Conservation (phyloP, 495 filamentous ascomycete genomes). For the Pseudoneurospora amorphoporcata region DNA sequence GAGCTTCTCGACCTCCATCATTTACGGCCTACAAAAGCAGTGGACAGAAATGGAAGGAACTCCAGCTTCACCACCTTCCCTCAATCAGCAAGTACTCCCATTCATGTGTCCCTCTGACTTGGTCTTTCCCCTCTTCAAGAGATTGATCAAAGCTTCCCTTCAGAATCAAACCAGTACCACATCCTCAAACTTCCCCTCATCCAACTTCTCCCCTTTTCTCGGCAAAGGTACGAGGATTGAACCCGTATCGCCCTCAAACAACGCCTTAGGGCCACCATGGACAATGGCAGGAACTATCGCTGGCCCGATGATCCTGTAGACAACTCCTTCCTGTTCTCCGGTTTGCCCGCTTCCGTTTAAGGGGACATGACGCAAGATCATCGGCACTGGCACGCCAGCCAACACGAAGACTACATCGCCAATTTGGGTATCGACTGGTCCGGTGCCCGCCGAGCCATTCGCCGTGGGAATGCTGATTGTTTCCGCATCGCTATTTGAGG, state of each 20-base stretch:
- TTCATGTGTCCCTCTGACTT: too few relatives aligned
- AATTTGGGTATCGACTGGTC: not conserved
- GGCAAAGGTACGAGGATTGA: not conserved
- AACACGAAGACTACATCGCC: not conserved
- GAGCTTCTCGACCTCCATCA: not conserved
- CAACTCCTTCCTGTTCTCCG: not conserved
- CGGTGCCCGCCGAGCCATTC: not conserved
- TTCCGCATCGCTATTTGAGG: not conserved
- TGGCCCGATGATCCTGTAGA: not conserved
- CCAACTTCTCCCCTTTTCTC: not conserved
- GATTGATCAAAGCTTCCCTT: not conserved
- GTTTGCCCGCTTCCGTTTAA: not conserved
- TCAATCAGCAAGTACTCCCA: too few relatives aligned
- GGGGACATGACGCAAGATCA: not conserved
- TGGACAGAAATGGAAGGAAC: not conserved
- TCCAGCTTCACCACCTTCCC: not conserved
- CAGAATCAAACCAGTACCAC: not conserved
- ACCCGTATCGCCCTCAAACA: not conserved
- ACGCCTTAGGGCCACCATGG: not conserved
- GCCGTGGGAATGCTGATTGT: not conserved
- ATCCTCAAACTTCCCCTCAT: not conserved
- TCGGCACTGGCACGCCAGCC: not conserved
- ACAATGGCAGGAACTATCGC: not conserved
- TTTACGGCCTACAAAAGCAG: not conserved
- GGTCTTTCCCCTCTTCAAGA: too few relatives aligned